phyloP scores from a whole-genome alignment of 805 yeast genomes.

The Starmerella floricola region DNA sequence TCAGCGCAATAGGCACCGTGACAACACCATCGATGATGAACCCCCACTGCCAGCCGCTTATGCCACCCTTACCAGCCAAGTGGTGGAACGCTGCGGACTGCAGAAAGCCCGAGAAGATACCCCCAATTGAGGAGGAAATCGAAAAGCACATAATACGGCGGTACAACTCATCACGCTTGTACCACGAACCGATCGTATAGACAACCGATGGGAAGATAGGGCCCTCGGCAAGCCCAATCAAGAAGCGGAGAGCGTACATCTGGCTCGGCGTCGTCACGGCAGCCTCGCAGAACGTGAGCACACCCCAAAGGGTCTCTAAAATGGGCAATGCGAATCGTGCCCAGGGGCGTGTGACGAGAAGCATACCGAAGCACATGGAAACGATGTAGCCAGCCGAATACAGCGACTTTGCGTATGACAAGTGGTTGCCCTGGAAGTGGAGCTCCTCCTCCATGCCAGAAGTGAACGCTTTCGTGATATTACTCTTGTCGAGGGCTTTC shows the following conservation, averaged over 20 bases:
- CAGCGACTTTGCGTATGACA: slow-evolving; percentile 36
- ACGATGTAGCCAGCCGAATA: slow-evolving; percentile 37
- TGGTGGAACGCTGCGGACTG: slow-evolving; percentile 35
- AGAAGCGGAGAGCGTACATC: slow-evolving; percentile 34
- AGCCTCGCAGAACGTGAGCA: slow-evolving; percentile 30
- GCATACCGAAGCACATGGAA: slow-evolving; percentile 34
- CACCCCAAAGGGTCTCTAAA: slow-evolving; percentile 32
- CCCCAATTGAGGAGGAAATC: slow-evolving; percentile 33
- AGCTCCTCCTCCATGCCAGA: slow-evolving; percentile 45
- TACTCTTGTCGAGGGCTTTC: slow-evolving; percentile 42
- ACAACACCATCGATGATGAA: slow-evolving; percentile 50
- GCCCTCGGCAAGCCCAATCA: slow-evolving; percentile 37
- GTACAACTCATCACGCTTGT: slow-evolving; percentile 34
- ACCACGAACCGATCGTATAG: slow-evolving; percentile 38
- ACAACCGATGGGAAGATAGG: slow-evolving; percentile 35
- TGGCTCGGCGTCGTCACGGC: slow-evolving; percentile 27
- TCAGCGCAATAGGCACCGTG: slow-evolving; percentile 31
- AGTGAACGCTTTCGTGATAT: slow-evolving; percentile 42
- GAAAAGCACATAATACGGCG: slow-evolving; percentile 35
- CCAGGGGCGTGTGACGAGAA: slow-evolving; percentile 29
- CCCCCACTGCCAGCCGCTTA: slow-evolving; percentile 55
- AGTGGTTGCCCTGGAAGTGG: slow-evolving; percentile 34
- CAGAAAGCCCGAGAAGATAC: slow-evolving; percentile 36
- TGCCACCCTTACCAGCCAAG: slow-evolving; percentile 34
- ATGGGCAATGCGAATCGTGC: slow-evolving; percentile 30